Base-by-base conservation (phyloP, 495 filamentous ascomycete species). In the Penicillium atrosanguineum region DNA sequence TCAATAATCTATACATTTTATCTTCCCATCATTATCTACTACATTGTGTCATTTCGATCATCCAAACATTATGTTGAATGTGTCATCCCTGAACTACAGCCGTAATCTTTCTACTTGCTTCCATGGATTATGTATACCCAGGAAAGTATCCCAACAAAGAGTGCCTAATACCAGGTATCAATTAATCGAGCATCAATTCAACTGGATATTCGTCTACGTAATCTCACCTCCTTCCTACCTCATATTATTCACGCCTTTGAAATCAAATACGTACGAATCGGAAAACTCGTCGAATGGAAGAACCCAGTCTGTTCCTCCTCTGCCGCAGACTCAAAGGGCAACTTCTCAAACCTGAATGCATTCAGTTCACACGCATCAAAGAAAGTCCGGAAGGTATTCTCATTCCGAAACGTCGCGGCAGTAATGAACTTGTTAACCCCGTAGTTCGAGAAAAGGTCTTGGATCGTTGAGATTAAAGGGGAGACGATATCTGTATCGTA, bases 401-500 rank as follows among this genome's bases (percentile, higher is more conserved):
- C 69, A 50, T 87, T 88, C 26, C 87, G 77, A 18, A 88, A 68
- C 2, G 84, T 83, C 9, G 79, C 82, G 0, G 84, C 72, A 41
- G 87, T 79, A 20, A 89, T 61, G 28, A 83, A 80, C 14, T 73
- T 29, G 41, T 74, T 57, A 15, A 81, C 48, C 0, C 62, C 39
- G 42, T 81, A 77, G 29, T 73, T 70, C 21, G 75, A 66, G 54
- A 88, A 83, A 4, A 86, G 71, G 47, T 78, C 69, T 5, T 65
- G 59, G 23, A 88, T 59, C 15, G 85, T 85, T 1, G 73, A 71
- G 7, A 87, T 61, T 15, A 90, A 73, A 4, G 74, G 70, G 1
- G 85, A 80, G 25, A 87, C 75, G 11, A 79, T 64, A 29, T 76
- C 69, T 18, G 69, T 67, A 61, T 90, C 87, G 64, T 89, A 89